phyloP scores from a whole-genome alignment of 768 basidiomycete species.

The Austroboletus festivus region DNA sequence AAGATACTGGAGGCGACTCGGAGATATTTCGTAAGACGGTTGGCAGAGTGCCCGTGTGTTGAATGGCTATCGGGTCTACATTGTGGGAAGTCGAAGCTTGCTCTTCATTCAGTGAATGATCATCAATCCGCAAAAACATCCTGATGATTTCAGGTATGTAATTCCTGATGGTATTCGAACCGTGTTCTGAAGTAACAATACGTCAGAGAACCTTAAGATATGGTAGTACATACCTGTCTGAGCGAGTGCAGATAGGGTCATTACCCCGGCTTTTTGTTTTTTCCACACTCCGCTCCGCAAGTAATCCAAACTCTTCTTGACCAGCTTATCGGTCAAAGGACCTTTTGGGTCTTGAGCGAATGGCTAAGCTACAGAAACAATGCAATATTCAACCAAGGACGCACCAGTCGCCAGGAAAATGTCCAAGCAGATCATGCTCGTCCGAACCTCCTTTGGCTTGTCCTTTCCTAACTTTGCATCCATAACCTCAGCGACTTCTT shows the following conservation, averaged over 20 bases:
- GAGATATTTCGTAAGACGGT: too few species aligned
- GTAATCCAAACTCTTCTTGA: conserved; percentile 7
- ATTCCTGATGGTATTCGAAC: conserved; percentile 5
- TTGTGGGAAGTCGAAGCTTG: too few species aligned
- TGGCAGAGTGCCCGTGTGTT: too few species aligned
- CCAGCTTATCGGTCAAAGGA: conserved; percentile 13
- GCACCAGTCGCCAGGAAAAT: conserved; percentile 21
- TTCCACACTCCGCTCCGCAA: conserved; percentile 9
- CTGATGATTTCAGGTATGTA: conserved; percentile 11
- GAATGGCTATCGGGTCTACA: too few species aligned
- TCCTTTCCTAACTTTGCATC: conserved; percentile 15
- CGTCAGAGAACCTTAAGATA: neutral
- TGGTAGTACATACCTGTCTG: conserved; percentile 15
- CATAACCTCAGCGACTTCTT: conserved; percentile 19
- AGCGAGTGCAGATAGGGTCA: conserved; percentile 20
- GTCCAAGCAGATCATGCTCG: conserved; percentile 24
- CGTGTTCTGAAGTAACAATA: conserved; percentile 13
- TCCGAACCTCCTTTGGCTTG: conserved; percentile 12
- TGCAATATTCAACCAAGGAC: too few species aligned
- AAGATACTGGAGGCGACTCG: too few species aligned
- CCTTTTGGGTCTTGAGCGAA: too few species aligned
- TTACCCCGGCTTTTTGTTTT: conserved; percentile 22
- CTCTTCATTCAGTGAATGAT: too few species aligned
- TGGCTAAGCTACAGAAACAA: too few species aligned
- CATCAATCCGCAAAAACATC: conserved; percentile 17